Conservation (phyloP, 192 early-diverging fungal species). For the Linnemannia schmuckeri region DNA sequence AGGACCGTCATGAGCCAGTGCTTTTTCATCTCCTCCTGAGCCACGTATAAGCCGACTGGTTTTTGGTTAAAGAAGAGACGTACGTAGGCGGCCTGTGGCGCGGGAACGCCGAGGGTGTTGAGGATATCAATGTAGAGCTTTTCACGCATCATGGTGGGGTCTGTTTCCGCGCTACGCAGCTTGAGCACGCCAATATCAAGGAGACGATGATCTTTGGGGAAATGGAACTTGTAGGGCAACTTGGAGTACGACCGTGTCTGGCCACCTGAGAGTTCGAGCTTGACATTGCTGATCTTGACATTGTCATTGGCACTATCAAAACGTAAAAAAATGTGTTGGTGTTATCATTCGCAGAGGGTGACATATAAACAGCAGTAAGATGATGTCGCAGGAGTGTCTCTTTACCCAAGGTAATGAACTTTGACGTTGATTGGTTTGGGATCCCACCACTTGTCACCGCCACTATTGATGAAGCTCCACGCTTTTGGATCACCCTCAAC, state of each 20-base stretch:
- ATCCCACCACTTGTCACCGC: constrained; percentile 21
- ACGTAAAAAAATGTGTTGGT: constrained; percentile 3
- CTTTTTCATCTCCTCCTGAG: constrained; percentile 57
- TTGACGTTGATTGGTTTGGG: constrained; percentile 17
- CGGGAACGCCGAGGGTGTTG: constrained; percentile 41
- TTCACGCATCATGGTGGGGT: constrained; percentile 57
- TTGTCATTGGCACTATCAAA: constrained; percentile 19
- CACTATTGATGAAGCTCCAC: constrained; percentile 14
- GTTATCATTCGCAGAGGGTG: constrained; percentile 3
- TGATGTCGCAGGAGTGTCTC: background rate
- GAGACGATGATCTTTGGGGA: constrained; percentile 30
- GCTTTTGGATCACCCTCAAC: constrained; percentile 14
- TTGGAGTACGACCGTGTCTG: constrained; percentile 39
- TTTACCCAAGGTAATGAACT: constrained; percentile 22
- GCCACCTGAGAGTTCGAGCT: constrained; percentile 37
- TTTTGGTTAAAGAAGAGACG: constrained; percentile 55
- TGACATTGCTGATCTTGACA: constrained; percentile 23
- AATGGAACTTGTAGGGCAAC: constrained; percentile 57
- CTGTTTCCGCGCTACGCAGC: constrained; percentile 42
- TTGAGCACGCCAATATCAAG: constrained; percentile 47
- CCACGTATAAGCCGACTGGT: constrained; percentile 55
- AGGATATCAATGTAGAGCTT: constrained; percentile 58
- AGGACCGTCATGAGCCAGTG: constrained; percentile 55
- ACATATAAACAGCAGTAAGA: background rate
- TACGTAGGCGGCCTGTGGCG: constrained; percentile 38